Conservation (phyloP, 805 yeast species). For the Monosporozyma aquatica region DNA sequence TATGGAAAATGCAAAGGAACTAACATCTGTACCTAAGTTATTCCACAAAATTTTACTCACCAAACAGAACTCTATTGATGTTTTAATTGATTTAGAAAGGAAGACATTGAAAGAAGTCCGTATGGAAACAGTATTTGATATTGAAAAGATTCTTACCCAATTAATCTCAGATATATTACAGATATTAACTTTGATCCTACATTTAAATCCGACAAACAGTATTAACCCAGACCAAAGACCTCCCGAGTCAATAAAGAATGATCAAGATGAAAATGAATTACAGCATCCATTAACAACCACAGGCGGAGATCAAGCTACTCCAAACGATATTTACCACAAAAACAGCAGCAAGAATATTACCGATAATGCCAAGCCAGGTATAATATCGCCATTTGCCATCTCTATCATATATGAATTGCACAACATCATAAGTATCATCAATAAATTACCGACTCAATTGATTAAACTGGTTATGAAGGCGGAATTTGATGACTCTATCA, state of each 20-base stretch:
- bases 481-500: constrained; percentile 10
- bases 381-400: constrained; percentile 26
- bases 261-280: too few species aligned
- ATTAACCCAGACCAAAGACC: constrained; percentile 23
- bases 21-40: constrained; percentile 6
- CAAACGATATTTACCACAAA: constrained; percentile 22
- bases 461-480: constrained; percentile 23
- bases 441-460: constrained; percentile 25
- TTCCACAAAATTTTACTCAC: constrained; percentile 16
- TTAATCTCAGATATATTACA: constrained; percentile 19
- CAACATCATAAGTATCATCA: constrained; percentile 23
- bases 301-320: constrained; percentile 1
- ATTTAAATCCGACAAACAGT: constrained; percentile 26
- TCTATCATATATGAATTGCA: constrained; percentile 21
- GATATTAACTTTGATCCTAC: constrained; percentile 20
- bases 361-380: constrained; percentile 15
- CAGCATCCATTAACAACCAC: neutral
- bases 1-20: constrained; percentile 3
- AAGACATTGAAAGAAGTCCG: constrained; percentile 4
- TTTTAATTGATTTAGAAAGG: constrained; percentile 13
- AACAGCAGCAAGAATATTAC: constrained; percentile 9
- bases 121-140: constrained; percentile 10
- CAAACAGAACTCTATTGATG: constrained; percentile 15
- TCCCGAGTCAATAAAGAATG: neutral
- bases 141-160: constrained; percentile 16